These are phyloP conservation scores for Pseudovirgaria hyperparasitica DNA, from an alignment of 2,329 filamentous ascomycete genomes.

Conservation along the genomic window DNA sequence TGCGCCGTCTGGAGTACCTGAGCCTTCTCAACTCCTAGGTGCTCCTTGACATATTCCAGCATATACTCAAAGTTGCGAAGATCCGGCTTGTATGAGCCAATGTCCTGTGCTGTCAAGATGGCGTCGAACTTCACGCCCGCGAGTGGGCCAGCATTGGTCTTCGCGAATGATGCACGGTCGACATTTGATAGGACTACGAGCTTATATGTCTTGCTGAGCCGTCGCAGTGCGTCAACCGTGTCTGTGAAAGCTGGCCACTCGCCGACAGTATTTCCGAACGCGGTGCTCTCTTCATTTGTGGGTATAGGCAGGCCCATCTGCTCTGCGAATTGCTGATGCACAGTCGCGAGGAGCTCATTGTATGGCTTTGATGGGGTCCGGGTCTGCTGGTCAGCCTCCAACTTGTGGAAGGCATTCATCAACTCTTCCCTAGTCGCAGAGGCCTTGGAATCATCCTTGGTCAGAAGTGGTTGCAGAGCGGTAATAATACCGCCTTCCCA, in stretches of 20 bases:
- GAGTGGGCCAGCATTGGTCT: slow-evolving; percentile 37
- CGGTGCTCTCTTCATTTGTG: slow-evolving; percentile 27
- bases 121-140: slow-evolving; percentile 45
- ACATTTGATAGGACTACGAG: slow-evolving; percentile 51
- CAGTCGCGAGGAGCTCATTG: slow-evolving; percentile 42
- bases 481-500: slow-evolving; percentile 56
- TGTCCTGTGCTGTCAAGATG: slow-evolving; percentile 56
- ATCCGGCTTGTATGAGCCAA: slow-evolving; percentile 60
- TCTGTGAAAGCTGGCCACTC: slow-evolving; percentile 47
- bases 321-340: slow-evolving; percentile 35
- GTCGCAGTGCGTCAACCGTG: slow-evolving; percentile 39
- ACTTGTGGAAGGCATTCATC: slow-evolving; percentile 30
- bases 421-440: slow-evolving; percentile 14
- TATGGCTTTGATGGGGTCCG: slow-evolving; percentile 47
- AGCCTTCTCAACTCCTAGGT: slow-evolving; percentile 43
- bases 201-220: slow-evolving; percentile 40
- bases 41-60: slow-evolving; percentile 37
- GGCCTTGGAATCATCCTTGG: slow-evolving; percentile 15
- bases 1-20: slow-evolving; percentile 57
- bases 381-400: slow-evolving; percentile 38
- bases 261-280: slow-evolving; percentile 41
- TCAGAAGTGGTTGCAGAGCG: slow-evolving; percentile 40
- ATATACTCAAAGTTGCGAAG: slow-evolving; percentile 53
- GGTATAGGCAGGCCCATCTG: slow-evolving; percentile 28
- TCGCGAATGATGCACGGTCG: slow-evolving; percentile 39